phyloP scores from a whole-genome alignment of 257 asterid genomes.

The Fraxinus americana region DNA sequence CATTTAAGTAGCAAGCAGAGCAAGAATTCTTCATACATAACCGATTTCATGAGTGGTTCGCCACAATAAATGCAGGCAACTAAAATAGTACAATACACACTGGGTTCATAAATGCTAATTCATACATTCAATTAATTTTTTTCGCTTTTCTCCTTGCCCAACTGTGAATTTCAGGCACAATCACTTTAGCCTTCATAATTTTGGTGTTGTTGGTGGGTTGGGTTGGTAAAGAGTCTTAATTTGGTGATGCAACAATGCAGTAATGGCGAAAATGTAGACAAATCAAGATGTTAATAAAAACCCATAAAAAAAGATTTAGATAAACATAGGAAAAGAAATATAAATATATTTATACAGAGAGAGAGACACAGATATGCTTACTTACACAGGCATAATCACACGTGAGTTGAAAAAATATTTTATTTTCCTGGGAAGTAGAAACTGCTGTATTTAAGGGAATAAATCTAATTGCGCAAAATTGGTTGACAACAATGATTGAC shows the following conservation, averaged over 20 bases:
- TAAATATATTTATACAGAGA: background rate
- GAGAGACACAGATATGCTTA: background rate
- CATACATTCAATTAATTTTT: background rate
- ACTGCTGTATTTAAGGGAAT: background rate
- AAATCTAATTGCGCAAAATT: no score
- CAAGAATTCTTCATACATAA: background rate
- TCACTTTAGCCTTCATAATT: background rate
- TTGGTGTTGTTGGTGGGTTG: background rate
- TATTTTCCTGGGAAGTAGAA: background rate
- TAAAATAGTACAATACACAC: background rate
- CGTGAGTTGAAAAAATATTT: background rate
- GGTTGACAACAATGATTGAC: no score
- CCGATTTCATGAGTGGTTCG: constrained; percentile 16
- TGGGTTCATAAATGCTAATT: constrained; percentile 19
- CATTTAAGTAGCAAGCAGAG: background rate
- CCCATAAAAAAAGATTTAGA: background rate
- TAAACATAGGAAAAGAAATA: no score
- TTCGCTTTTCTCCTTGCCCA: background rate
- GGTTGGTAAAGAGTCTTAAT: background rate
- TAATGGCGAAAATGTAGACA: background rate
- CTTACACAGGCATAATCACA: background rate
- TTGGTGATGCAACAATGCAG: background rate
- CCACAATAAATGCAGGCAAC: constrained; percentile 28
- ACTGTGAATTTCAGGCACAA: background rate
- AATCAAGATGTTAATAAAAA: background rate